Evolutionary conservation across 805 yeast genomes (phyloP).

Genomic region (Kazachstania viticola): DNA sequence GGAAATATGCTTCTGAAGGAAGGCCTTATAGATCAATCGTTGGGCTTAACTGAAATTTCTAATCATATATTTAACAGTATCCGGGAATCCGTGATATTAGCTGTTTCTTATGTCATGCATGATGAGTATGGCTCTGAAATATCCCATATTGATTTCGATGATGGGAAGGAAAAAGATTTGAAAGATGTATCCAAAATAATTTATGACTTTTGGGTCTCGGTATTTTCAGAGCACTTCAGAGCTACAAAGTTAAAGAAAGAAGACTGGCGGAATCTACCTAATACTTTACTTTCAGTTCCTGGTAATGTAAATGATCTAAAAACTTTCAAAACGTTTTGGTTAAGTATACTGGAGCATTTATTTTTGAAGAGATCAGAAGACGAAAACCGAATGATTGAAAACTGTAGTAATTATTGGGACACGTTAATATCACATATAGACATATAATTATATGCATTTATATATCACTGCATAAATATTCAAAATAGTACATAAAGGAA

Average conservation of each 20-base stretch:
- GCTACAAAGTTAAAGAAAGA: conserved; percentile 10
- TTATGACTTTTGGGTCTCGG: conserved; percentile 41
- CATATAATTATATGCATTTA: too few relatives aligned
- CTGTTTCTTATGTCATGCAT: conserved; percentile 41
- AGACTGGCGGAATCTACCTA: conserved; percentile 21
- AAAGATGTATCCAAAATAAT: conserved; percentile 33
- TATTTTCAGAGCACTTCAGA: conserved; percentile 40
- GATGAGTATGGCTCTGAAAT: conserved; percentile 45
- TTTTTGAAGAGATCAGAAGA: conserved; percentile 28
- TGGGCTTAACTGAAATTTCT: conserved; percentile 2
- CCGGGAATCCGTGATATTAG: conserved; percentile 30
- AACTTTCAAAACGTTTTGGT: conserved; percentile 44
- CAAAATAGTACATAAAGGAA: too few relatives aligned
- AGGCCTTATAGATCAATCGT: neutral
- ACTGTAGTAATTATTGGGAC: conserved; percentile 28
- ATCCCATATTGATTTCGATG: conserved; percentile 38
- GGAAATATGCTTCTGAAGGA: too few relatives aligned
- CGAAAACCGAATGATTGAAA: conserved; percentile 26
- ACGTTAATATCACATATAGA: too few relatives aligned
- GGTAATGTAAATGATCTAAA: conserved; percentile 17
- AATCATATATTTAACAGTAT: conserved; percentile 31
- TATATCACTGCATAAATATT: too few relatives aligned
- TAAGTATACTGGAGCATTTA: conserved; percentile 30
- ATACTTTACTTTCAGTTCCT: conserved; percentile 23
- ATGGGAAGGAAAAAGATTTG: conserved; percentile 27